Percentiles rank a stretch among this genome's conserved stretches.
phyloP scores from a whole-genome alignment of 805 yeast species.

The Komagataella pseudopastoris region DNA sequence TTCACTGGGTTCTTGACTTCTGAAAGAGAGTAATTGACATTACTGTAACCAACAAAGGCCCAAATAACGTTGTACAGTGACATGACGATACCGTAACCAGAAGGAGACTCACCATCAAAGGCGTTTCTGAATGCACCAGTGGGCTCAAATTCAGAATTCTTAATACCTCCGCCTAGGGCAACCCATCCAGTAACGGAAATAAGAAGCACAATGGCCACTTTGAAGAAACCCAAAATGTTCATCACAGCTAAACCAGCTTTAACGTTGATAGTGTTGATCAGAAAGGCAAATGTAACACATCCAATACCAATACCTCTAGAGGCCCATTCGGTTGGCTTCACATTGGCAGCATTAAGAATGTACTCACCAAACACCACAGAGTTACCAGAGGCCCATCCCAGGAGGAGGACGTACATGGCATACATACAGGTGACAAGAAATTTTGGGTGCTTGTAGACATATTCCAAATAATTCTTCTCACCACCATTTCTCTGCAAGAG shows the following conservation, averaged over 20 bases:
- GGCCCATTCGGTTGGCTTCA: constrained; percentile 59
- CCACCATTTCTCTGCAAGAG: constrained; percentile 55
- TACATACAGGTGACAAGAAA: constrained; percentile 53
- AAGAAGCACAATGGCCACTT: constrained; percentile 55
- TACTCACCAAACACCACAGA: constrained; percentile 73
- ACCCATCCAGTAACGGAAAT: constrained; percentile 76
- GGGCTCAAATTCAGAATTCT: constrained; percentile 21
- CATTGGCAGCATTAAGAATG: constrained; percentile 60
- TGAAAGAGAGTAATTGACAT: constrained; percentile 23
- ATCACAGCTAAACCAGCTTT: constrained; percentile 57
- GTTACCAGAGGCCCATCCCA: constrained; percentile 83
- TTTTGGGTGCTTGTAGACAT: constrained; percentile 52
- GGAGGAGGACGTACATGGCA: constrained; percentile 58
- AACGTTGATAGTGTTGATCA: constrained; percentile 46
- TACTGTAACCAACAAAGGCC: constrained; percentile 26
- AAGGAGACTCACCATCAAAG: constrained; percentile 17
- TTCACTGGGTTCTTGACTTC: constrained; percentile 54
- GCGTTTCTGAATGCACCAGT: constrained; percentile 16
- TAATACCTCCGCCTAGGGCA: constrained; percentile 61
- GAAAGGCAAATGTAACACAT: constrained; percentile 56
- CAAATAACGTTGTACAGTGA: constrained; percentile 30
- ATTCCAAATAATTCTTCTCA: constrained; percentile 71
- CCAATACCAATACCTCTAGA: constrained; percentile 68
- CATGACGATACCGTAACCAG: constrained; percentile 26
- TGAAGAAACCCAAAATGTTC: constrained; percentile 55